These are phyloP conservation scores for Pleurotus cornucopiae DNA, from an alignment of 768 basidiomycete species.

Conservation along the genomic window DNA sequence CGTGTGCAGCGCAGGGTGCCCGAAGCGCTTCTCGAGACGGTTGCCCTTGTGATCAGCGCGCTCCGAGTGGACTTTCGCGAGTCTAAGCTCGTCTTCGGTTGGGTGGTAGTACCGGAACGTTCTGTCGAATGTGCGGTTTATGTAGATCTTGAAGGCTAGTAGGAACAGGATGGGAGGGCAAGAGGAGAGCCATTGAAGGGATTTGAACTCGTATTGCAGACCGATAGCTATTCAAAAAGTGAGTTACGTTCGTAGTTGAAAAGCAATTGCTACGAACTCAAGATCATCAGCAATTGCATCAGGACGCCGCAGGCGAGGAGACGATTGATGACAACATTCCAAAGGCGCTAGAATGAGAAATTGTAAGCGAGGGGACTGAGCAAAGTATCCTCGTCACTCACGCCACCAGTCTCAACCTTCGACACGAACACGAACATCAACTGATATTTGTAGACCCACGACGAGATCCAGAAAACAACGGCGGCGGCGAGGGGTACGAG, in stretches of 20 bases:
- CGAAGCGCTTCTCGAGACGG: conserved; percentile 86
- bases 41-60: conserved; percentile 68
- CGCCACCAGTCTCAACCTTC: conserved; percentile 90
- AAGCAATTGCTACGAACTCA: conserved; percentile 56
- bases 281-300: conserved; percentile 84
- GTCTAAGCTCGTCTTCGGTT: conserved; percentile 67
- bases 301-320: conserved; percentile 71
- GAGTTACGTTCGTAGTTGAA: neutral
- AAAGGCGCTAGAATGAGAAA: conserved; percentile 58
- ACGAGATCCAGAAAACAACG: conserved; percentile 83
- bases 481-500: conserved; percentile 81
- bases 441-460: conserved; percentile 93
- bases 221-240: conserved; percentile 61
- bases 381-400: conserved; percentile 34
- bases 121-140: conserved; percentile 61
- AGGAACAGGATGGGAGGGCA: conserved; percentile 84
- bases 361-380: conserved; percentile 4
- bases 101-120: conserved; percentile 85
- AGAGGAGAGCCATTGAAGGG: conserved; percentile 78
- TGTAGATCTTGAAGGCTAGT: conserved; percentile 79
- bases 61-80: conserved; percentile 74
- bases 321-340: conserved; percentile 93
- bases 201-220: conserved; percentile 68
- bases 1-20: conserved; percentile 85
- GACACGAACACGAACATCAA: conserved; percentile 92